Base-by-base conservation (phyloP, 176 grass and related monocot species). In the Chloris gayana region DNA sequence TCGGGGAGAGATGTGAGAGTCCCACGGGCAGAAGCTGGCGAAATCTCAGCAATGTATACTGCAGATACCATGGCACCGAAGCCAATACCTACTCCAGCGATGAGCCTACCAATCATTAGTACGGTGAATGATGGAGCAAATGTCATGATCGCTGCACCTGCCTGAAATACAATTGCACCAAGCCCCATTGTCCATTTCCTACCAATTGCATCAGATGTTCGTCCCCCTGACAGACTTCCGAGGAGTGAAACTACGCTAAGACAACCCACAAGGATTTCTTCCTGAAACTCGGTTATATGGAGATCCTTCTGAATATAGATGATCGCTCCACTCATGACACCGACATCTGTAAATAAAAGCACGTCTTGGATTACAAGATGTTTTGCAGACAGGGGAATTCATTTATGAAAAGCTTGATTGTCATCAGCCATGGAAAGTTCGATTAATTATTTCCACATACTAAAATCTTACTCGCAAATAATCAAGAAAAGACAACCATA, bases 41-140 rank as follows among this genome's bases (percentile, higher is more conserved):
- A 97, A 63, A 97, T 97, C 94, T 97, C 94, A 14, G 89, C 91
- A 58, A 97, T 97, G 76, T 94, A 97, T n/a, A 94, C 91, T 42
- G 87, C 91, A 41, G 94, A 94, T 78, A 97, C 81, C 94, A 97
- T 97, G 60, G 92, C 85, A 9, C 94, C 94, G 34, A 97, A 97
- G 24, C 94, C 94, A 41, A 97, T 97, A 54, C 94, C 94, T 13
- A 94, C 83, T 63, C 94, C 91, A 26, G 94, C 87, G 2, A 97
- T 62, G 29, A 97, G 91, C 53, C 94, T 85, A 54, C 94, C 94
- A 0, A 94, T 91, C 82, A 94, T 88, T 46, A 97, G 85, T 60
- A 91, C 87, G 25, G 72, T 71, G 87, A 97, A 97, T 38, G 94
- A 97, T 60, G 94, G 94, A 53, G 94, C 88, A 67, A 97, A 89